These are phyloP conservation scores for Lactarius pseudohatsudake DNA, from an alignment of 768 basidiomycete genomes.

Conservation along the genomic window DNA sequence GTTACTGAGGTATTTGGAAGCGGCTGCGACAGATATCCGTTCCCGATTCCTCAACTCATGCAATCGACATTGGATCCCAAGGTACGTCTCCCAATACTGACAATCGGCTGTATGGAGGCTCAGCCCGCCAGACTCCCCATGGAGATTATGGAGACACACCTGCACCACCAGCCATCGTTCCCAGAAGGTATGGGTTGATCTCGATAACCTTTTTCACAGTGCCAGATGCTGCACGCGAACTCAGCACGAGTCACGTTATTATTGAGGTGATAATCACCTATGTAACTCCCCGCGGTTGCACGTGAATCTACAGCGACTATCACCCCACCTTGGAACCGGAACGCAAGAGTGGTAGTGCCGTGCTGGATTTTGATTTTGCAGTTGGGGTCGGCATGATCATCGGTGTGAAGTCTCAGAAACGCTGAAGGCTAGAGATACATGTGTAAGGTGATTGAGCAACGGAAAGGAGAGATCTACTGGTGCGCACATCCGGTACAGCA, in stretches of 20 bases:
- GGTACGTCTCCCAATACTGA: slow-evolving; percentile 98
- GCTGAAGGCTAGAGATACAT: slow-evolving; percentile 67
- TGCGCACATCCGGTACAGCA: slow-evolving; percentile 70
- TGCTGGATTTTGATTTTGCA: slow-evolving; percentile 99
- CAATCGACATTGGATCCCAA: slow-evolving; percentile 95
- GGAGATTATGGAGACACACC: slow-evolving; percentile 48
- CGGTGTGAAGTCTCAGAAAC: slow-evolving; percentile 91
- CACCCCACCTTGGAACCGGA: slow-evolving; percentile 94
- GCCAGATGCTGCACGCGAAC: slow-evolving; percentile 66
- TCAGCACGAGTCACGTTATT: background rate
- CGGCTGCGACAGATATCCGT: slow-evolving; percentile 98
- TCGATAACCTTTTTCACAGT: slow-evolving; percentile 99
- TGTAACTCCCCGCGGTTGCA: slow-evolving; percentile 95
- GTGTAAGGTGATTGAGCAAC: background rate
- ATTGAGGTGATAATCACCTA: slow-evolving; percentile 57
- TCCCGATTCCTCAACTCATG: slow-evolving; percentile 96
- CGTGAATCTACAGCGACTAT: slow-evolving; percentile 99
- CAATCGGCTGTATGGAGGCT: slow-evolving; percentile 67
- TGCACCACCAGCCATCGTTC: slow-evolving; percentile 99
- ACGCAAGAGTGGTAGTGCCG: slow-evolving; percentile 97
- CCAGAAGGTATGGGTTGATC: slow-evolving; percentile 98
- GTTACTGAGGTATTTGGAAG: slow-evolving; percentile 96
- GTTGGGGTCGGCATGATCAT: slow-evolving; percentile 90
- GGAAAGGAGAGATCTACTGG: slow-evolving; percentile 1
- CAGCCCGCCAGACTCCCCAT: background rate